phyloP scores from a whole-genome alignment of 805 yeast genomes.

The Candida alai region DNA sequence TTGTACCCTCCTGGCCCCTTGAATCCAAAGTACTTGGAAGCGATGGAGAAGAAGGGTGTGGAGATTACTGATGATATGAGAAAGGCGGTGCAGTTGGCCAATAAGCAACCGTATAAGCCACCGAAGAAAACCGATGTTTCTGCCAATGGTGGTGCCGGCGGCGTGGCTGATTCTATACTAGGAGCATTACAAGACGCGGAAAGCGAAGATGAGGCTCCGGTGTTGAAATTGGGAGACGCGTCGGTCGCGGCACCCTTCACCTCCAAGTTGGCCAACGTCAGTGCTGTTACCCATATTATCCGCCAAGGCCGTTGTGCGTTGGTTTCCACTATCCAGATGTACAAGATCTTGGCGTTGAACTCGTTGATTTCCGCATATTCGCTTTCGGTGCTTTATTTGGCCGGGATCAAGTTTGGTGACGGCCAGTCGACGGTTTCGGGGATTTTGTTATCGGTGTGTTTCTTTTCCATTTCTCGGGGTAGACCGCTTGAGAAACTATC shows the following conservation, averaged over 20 bases:
- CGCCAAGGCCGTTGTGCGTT: constrained; percentile 98
- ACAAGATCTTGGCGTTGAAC: constrained; percentile 93
- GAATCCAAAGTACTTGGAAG: constrained; percentile 83
- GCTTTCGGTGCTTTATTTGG: constrained; percentile 85
- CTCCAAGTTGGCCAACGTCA: constrained; percentile 86
- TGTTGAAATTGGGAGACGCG: constrained; percentile 94
- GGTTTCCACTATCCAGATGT: constrained; percentile 97
- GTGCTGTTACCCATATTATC: constrained; percentile 87
- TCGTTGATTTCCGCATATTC: constrained; percentile 97
- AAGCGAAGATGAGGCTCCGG: constrained; percentile 84
- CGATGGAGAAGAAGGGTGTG: constrained; percentile 82
- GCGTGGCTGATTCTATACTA: constrained; percentile 62
- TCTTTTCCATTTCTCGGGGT: constrained; percentile 92
- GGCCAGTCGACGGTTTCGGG: constrained; percentile 98
- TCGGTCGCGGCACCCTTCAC: constrained; percentile 99
- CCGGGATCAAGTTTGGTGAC: constrained; percentile 98
- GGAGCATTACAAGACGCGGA: constrained; percentile 50
- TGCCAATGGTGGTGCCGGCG: constrained; percentile 25
- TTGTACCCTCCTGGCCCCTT: constrained; percentile 92
- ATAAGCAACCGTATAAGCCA: constrained; percentile 15
- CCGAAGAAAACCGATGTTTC: constrained; percentile 29
- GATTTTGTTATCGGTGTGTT: constrained; percentile 84
- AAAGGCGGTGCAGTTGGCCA: constrained; percentile 54
- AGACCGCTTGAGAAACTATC: constrained; percentile 84
- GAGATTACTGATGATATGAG: constrained; percentile 71